Evolutionary conservation across 768 basidiomycete genomes (phyloP).

Genomic region (Chlorophyllum brunneum): DNA sequence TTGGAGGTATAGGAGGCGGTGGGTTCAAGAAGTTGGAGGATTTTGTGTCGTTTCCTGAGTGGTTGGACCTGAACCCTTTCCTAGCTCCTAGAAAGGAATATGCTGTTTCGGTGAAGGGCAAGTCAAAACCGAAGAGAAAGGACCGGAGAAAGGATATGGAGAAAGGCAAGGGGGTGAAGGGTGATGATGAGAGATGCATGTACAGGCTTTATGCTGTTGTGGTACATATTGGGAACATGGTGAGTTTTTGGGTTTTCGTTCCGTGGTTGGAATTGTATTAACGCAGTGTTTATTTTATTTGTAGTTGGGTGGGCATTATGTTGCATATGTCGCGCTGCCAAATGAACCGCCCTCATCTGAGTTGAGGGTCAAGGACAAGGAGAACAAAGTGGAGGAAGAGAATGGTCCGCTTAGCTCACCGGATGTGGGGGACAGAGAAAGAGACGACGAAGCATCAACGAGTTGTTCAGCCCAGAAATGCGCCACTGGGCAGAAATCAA

Average conservation of each 20-base stretch:
- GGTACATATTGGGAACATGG: slow-evolving; percentile 87
- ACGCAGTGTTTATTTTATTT: slow-evolving; percentile 13
- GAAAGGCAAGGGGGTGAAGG: slow-evolving; percentile 9
- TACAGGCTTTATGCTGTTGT: slow-evolving; percentile 75
- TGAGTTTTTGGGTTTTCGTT: slow-evolving; percentile 29
- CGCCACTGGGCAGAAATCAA: slow-evolving; percentile 17
- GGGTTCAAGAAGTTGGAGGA: slow-evolving; percentile 91
- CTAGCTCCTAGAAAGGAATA: slow-evolving; percentile 79
- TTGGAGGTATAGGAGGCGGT: slow-evolving; percentile 27
- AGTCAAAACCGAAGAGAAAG: slow-evolving; percentile 11
- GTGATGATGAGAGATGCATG: slow-evolving; percentile 22
- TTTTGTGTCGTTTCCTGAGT: slow-evolving; percentile 85
- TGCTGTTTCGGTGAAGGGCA: slow-evolving; percentile 40
- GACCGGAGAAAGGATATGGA: slow-evolving; percentile 1
- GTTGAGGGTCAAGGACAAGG: not conserved
- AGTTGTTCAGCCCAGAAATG: too few relatives aligned
- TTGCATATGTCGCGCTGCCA: slow-evolving; percentile 79
- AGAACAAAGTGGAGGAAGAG: not conserved
- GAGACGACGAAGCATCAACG: not conserved
- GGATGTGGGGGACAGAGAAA: not conserved
- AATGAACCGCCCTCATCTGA: slow-evolving; percentile 19
- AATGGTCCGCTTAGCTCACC: not conserved
- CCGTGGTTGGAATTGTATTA: not conserved
- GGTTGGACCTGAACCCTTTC: slow-evolving; percentile 81
- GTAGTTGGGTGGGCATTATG: slow-evolving; percentile 86